Base-by-base conservation (phyloP, 1,284 basidiomycete species). In the Ceratobasidium sp. region DNA sequence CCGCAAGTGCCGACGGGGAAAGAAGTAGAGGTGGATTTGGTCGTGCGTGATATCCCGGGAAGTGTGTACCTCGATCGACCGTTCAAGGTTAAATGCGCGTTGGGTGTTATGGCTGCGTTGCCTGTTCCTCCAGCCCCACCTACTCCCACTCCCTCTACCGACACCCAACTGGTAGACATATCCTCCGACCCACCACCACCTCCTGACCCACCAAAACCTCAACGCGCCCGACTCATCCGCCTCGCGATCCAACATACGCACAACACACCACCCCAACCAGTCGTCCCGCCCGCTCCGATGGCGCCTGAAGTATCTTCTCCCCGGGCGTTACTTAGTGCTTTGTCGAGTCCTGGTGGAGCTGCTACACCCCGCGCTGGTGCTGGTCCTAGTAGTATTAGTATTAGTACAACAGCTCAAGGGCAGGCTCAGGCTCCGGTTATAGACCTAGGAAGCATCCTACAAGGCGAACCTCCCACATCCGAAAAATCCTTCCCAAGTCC, bases 171-270 rank as follows among this genome's bases (percentile, higher is more conserved):
- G 3, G 10, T 26, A 26, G 56, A 57, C 28, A 28, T 26, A 5
- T 28, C 23, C 15, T 48, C 44, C 26, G 23, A 20, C 20, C 38
- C 57, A 10, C 46, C 57, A 59, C 28, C 66, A 17, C 33, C 33
- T 1, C 33, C 33, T 33, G 33, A 33, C 17, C 38, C 44, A 12
- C 23, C 44, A 26, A 40, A 40, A 20, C 70, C 56, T 3, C 50
- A 64, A 54, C 59, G 46, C 64, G 64, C 20, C 62, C 87, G 90
- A 6, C 81, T 86, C 6, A 79, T 93, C 23, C 85, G 84, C 12
- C 83, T 94, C 28, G 91, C 87, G 12, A 86, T 93, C 4, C 93
- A 94, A 80, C 92, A 93, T 80, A 84, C 91, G 13, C 77, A 70
- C 54, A 75, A 48, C 50, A 65, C 56, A 9, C 71, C 69, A 15